A percentile compares a stretch with the other conserved stretches of the same genome.
These are phyloP conservation scores for Atalantia buxifolia DNA, from an alignment of 345 rosid species.

Conservation along the genomic window DNA sequence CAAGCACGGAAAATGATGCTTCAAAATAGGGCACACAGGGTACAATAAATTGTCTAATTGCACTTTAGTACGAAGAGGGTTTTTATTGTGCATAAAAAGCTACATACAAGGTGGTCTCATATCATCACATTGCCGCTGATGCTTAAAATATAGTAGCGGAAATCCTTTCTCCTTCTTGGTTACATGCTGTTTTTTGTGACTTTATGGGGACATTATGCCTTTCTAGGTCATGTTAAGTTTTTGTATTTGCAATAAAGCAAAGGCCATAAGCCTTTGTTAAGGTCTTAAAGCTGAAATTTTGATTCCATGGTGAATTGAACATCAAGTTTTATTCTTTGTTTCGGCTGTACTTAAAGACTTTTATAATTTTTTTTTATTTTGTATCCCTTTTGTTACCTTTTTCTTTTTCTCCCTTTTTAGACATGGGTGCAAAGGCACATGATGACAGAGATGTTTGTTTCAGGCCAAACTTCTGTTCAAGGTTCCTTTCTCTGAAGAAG, in stretches of 20 bases:
- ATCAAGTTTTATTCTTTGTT: neutral
- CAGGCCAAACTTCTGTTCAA: conserved; percentile 73
- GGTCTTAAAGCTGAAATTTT: neutral
- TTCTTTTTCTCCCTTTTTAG: neutral
- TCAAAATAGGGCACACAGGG: too few relatives aligned
- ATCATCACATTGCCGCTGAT: neutral
- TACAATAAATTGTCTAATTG: neutral
- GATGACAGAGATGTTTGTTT: conserved; percentile 22
- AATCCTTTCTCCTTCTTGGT: neutral
- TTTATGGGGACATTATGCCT: neutral
- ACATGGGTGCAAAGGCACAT: neutral
- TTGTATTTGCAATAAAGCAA: neutral
- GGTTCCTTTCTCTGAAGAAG: conserved; percentile 78
- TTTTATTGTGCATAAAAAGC: too few relatives aligned
- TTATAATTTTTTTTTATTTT: neutral
- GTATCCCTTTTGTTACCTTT: neutral
- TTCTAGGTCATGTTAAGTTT: neutral
- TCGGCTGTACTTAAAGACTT: neutral
- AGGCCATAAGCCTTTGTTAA: neutral
- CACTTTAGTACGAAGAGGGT: neutral
- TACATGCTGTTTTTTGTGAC: neutral
- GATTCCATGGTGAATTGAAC: neutral
- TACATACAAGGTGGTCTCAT: neutral
- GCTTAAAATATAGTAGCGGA: neutral
- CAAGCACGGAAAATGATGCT: too few relatives aligned